Percentiles rank a stretch among this genome's conserved stretches.
These are phyloP conservation scores for Fusarium sp. DNA, from an alignment of 2,329 filamentous ascomycete species.

Conservation along the genomic window DNA sequence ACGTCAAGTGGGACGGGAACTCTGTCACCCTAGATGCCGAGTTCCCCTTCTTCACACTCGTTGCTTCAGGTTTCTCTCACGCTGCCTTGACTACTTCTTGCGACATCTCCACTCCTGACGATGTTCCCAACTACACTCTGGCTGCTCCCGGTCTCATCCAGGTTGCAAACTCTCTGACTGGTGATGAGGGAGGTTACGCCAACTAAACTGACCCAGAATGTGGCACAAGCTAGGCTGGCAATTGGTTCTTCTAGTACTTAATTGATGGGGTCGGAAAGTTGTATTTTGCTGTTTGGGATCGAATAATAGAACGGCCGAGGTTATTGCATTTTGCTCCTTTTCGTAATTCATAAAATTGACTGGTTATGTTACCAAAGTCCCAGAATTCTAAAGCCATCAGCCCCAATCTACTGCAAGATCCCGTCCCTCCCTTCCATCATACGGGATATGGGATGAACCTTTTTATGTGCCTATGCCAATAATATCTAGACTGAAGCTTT, in stretches of 20 bases:
- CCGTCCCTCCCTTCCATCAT: constrained; percentile 25
- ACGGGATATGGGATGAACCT: constrained; percentile 13
- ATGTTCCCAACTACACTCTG: constrained; percentile 43
- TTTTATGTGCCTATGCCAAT: constrained; percentile 6
- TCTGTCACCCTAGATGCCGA: constrained; percentile 42
- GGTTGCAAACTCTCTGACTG: constrained; percentile 38
- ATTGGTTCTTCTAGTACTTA: constrained; percentile 3
- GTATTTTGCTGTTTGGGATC: neutral
- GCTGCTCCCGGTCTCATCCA: constrained; percentile 53
- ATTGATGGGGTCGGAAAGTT: neutral
- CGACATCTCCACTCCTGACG: constrained; percentile 42
- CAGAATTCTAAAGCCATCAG: neutral
- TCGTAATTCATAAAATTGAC: constrained; percentile 6
- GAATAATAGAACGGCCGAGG: neutral
- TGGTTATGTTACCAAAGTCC: neutral
- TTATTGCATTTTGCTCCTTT: neutral
- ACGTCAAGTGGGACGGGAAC: constrained; percentile 42
- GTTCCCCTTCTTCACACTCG: constrained; percentile 46
- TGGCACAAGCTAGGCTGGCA: neutral
- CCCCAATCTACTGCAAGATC: constrained; percentile 12
- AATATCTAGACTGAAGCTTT: neutral
- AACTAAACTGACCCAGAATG: neutral
- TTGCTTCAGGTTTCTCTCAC: constrained; percentile 48
- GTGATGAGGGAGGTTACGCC: neutral
- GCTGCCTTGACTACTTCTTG: constrained; percentile 47